Evolutionary conservation across 202 grass and related monocot species (phyloP).

Genomic region (Digitaria exilis): DNA sequence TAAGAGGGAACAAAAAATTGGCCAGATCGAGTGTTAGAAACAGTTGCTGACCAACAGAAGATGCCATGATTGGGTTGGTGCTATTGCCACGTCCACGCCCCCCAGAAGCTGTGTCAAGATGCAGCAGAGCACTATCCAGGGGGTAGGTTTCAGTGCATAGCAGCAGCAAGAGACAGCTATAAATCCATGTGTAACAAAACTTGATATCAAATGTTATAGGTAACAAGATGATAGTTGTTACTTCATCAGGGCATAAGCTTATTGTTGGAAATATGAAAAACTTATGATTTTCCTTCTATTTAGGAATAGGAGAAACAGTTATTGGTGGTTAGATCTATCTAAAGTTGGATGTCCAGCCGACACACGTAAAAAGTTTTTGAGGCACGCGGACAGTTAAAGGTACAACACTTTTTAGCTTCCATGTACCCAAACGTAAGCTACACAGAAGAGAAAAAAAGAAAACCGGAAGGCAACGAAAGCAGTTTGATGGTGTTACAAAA

Average conservation of each 20-base stretch:
- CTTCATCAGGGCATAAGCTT: not conserved
- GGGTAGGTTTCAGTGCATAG: slow-evolving; percentile 2
- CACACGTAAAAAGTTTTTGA: not conserved
- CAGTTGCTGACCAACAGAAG: not conserved
- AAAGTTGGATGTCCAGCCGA: slow-evolving; percentile 20
- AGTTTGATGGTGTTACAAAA: not conserved
- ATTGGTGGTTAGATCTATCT: not conserved
- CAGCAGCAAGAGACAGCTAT: slow-evolving; percentile 19
- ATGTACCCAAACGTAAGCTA: not conserved
- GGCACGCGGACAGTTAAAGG: not conserved
- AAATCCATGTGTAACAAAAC: not conserved
- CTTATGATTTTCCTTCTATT: not conserved
- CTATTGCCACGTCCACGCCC: not conserved
- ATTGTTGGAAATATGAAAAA: not conserved
- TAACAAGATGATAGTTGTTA: slow-evolving; percentile 24
- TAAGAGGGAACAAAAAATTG: not conserved
- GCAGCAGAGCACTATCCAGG: slow-evolving; percentile 4
- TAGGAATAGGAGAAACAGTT: not conserved
- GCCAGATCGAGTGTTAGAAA: not conserved
- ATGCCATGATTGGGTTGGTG: not conserved
- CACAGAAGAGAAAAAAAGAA: not conserved
- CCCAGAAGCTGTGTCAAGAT: not conserved
- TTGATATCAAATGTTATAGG: slow-evolving; percentile 13
- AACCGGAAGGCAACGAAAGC: not conserved
- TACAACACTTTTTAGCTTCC: not conserved